Percentiles rank a stretch among this genome's conserved stretches.
phyloP scores from a whole-genome alignment of 306 rosid genomes.

The Dryas octopetala region DNA sequence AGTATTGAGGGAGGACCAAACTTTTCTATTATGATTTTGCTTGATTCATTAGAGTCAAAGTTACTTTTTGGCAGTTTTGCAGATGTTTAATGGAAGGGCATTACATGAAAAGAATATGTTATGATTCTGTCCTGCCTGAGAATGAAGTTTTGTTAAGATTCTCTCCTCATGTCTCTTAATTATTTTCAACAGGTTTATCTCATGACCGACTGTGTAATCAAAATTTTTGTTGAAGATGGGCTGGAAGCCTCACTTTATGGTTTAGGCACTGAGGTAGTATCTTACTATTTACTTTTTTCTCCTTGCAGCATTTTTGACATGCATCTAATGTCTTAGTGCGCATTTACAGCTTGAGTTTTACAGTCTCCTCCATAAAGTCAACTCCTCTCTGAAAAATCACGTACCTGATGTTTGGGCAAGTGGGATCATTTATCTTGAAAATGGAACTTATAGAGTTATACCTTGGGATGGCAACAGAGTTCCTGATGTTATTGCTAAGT shows the following conservation, averaged over 20 bases:
- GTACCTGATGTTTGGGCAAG: conserved; percentile 70
- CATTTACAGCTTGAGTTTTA: conserved; percentile 78
- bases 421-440: conserved; percentile 76
- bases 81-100: not conserved
- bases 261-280: conserved; percentile 86
- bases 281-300: conserved; percentile 22
- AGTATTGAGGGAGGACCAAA: not conserved
- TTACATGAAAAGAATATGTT: not conserved
- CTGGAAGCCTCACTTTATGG: conserved; percentile 78
- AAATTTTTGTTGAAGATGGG: conserved; percentile 87
- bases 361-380: conserved; percentile 51
- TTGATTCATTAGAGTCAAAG: not conserved
- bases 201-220: conserved; percentile 57
- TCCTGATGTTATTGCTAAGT: conserved; percentile 61
- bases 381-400: conserved; percentile 64
- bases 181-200: conserved; percentile 70
- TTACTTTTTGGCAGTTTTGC: no score
- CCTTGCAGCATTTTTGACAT: conserved; percentile 19
- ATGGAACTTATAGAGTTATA: conserved; percentile 54
- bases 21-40: not conserved
- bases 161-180: conserved; percentile 25
- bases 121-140: not conserved
- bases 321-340: conserved; percentile 33
- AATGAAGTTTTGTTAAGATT: conserved; percentile 18
- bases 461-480: conserved; percentile 83